Base-by-base conservation (phyloP, 1,284 basidiomycete species). In the Trametes hirsuta region DNA sequence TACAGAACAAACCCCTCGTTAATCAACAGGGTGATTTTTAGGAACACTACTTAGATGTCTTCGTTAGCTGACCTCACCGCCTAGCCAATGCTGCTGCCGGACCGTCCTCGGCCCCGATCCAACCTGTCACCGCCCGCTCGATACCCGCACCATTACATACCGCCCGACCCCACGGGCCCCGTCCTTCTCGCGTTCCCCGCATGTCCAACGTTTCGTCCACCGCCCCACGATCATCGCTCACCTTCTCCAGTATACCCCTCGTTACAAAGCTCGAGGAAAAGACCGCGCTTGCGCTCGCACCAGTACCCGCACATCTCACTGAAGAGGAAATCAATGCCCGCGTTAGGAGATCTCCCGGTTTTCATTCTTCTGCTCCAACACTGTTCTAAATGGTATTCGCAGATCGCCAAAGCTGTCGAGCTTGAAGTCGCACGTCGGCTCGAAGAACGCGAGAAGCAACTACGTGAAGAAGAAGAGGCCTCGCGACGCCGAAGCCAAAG, bases 1-100 rank as follows among this genome's bases (percentile, higher is more conserved):
- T 93, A 4, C 89, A 93, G 76, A 93, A 93, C 69, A 87, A 85
- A 58, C 87, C 86, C 1, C 82, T 87, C 21, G 79, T 90, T 34
- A 89, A 92, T 66, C 87, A 91, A 68, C 84, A 84, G 64, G 88
- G 88, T 87, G 67, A 5, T 37, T 15, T 36, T 2, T 41, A 18
- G 12, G 36, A n/a, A 46, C 6, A 14, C 45, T 9, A n/a, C 22
- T 21, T 12, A 5, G 15, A 21, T 41, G 22, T 36, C n/a, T 30
- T 1, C 30, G 30, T 15, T 22, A 44, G 44, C 55, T 50, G 12
- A 48, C n/a, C 46, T n/a, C 15, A 12, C 24, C 8, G 11, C 15
- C 21, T 42, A 25, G 40, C 59, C 42, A 59, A 10, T 35, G 21
- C 55, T 86, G 86, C 87, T 61, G 83, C 81, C 59, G 81, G 82